A percentile compares a stretch with the other conserved stretches of the same genome.
phyloP scores from a whole-genome alignment of 2,329 filamentous ascomycete genomes.

The Parastagonospora avenae region DNA sequence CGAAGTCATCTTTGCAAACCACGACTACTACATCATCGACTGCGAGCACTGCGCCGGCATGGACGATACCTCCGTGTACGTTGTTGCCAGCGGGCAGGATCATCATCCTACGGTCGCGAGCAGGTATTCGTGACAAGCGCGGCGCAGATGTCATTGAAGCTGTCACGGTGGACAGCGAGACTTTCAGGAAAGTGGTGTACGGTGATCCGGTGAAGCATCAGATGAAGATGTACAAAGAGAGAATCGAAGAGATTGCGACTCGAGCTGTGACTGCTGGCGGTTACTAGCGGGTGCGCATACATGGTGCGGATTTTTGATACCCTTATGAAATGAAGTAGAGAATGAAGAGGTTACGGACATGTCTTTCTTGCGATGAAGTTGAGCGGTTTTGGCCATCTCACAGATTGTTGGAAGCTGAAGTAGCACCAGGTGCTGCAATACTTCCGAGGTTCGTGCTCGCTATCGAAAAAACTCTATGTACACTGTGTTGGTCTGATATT shows the following conservation, averaged over 20 bases:
- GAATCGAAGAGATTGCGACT: slow-evolving; percentile 74
- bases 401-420: too few relatives aligned
- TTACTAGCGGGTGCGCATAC: slow-evolving; percentile 4
- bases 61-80: slow-evolving; percentile 69
- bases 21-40: slow-evolving; percentile 38
- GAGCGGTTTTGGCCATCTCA: too few relatives aligned
- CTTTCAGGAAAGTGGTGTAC: slow-evolving; percentile 74
- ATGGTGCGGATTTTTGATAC: neutral
- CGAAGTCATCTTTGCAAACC: slow-evolving; percentile 30
- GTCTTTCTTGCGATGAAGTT: too few relatives aligned
- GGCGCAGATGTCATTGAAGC: slow-evolving; percentile 65
- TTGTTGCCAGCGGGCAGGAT: slow-evolving; percentile 74
- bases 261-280: slow-evolving; percentile 64
- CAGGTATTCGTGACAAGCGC: slow-evolving; percentile 32
- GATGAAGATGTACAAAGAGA: slow-evolving; percentile 76
- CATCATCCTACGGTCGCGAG: slow-evolving; percentile 62
- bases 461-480: too few relatives aligned
- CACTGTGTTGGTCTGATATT: too few relatives aligned
- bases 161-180: slow-evolving; percentile 69
- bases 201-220: slow-evolving; percentile 80
- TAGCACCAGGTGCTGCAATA: too few relatives aligned
- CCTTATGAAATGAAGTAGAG: neutral
- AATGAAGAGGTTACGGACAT: too few relatives aligned
- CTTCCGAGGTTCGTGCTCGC: too few relatives aligned
- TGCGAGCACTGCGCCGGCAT: slow-evolving; percentile 50